Base-by-base conservation (phyloP, 2,329 filamentous ascomycete genomes). In the Gremmenia infestans region DNA sequence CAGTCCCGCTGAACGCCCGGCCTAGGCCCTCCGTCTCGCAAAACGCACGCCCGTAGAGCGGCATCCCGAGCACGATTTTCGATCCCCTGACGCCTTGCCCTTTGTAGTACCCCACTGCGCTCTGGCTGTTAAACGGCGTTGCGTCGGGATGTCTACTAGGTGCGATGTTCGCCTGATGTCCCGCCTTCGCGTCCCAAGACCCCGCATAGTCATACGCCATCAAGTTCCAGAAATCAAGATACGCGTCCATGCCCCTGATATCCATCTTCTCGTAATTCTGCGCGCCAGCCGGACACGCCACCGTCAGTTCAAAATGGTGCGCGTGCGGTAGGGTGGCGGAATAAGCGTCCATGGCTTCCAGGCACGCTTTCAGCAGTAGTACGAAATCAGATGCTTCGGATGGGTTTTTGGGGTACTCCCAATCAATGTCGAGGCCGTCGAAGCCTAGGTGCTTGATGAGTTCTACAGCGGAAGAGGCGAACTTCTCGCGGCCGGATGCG, bases 171-270 rank as follows among this genome's bases (percentile, higher is more conserved):
- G 92, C 83, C 70, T 91, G 86, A 73, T 97, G 91, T 4, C 87
- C 91, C 1, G 89, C 78, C 1, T 65, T 66, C 3, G 73, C 64
- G 66, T 92, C 89, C 91, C 91, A 97, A 3, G 84, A 87, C 1
- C 93, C 93, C 5, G 91, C 85, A 70, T 81, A 95, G 73, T 96
- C 91, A 72, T 96, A 96, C 1, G 88, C 88, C 91, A 96, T 96
- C 43, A 91, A 72, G 70, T 89, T 89, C 86, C 86, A 89, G 70
- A 89, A 89, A 72, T 89, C 86, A 1, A 89, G 76, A 55, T 82
- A 79, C 12, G 67, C 71, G 67, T 89, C 83, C 86, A 89, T 88
- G 55, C 72, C 81, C 0, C 71, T 57, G n/a, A 89, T 72, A 63
- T 87, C 77, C 53, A 89, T 74, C 64, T 81, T 84, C 56, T 79